phyloP scores from a whole-genome alignment of 257 asterid species.

The Solanum acaule region DNA sequence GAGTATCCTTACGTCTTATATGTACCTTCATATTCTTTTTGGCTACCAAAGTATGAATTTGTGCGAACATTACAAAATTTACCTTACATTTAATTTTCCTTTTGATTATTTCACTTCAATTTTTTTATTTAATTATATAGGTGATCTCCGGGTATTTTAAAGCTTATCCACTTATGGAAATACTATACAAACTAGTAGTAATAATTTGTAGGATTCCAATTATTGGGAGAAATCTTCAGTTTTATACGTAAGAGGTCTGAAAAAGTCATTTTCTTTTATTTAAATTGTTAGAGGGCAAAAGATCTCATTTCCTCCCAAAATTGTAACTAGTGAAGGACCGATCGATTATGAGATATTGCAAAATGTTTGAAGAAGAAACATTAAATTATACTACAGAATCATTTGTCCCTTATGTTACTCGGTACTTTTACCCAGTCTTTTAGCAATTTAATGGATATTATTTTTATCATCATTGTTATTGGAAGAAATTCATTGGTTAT shows the following conservation, averaged over 20 bases:
- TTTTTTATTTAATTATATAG: not conserved
- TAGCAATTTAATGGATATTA: not conserved
- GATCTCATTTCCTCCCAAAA: not conserved
- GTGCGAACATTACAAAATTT: not conserved
- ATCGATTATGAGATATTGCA: too few relatives aligned
- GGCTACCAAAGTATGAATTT: not conserved
- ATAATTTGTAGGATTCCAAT: not conserved
- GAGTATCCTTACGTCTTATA: not conserved
- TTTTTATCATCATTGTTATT: not conserved
- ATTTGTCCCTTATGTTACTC: not conserved
- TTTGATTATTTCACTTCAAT: not conserved
- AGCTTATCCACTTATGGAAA: not conserved
- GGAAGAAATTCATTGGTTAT: not conserved
- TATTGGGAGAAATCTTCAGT: not conserved
- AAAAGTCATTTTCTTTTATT: too few relatives aligned
- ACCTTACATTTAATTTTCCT: not conserved
- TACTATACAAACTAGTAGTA: not conserved
- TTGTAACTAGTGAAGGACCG: not conserved
- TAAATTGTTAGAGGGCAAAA: not conserved
- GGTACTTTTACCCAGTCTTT: not conserved
- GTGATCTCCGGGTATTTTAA: not conserved
- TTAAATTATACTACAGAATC: too few relatives aligned
- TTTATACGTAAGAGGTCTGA: not conserved
- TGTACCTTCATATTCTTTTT: not conserved
- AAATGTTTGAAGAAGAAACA: not conserved